These are phyloP conservation scores for Carallia pectinifolia DNA, from an alignment of 345 rosid genomes.

Conservation along the genomic window DNA sequence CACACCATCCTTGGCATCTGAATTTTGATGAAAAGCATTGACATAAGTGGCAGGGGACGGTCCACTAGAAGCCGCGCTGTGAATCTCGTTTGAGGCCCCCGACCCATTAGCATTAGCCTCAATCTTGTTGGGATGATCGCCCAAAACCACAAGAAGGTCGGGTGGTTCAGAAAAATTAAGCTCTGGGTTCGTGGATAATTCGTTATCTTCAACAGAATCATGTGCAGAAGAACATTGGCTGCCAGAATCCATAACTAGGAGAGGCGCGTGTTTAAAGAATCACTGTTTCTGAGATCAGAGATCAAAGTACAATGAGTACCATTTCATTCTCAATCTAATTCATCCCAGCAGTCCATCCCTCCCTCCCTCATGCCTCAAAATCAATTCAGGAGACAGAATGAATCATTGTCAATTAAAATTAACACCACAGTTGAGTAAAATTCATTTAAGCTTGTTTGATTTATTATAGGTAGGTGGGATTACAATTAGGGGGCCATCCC, in stretches of 20 bases:
- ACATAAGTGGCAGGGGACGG: constrained; percentile 2
- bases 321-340: constrained; percentile 40
- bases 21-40: constrained; percentile 12
- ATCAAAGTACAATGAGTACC: constrained; percentile 47
- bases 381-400: too few species aligned
- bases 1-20: constrained; percentile 17
- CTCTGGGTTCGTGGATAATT: constrained; percentile 9
- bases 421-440: too few species aligned
- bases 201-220: constrained; percentile 58
- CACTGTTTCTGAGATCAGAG: constrained; percentile 37
- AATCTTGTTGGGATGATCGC: constrained; percentile 15
- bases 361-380: too few species aligned
- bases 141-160: background rate
- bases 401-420: too few species aligned
- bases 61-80: constrained; percentile 18
- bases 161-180: background rate
- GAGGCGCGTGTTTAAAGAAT: background rate
- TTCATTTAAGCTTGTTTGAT: too few species aligned
- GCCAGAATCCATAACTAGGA: constrained; percentile 42
- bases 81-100: constrained; percentile 22
- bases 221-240: constrained; percentile 36
- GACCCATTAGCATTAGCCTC: constrained; percentile 48
- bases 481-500: too few species aligned
- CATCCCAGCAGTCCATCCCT: too few species aligned
- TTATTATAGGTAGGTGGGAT: too few species aligned